phyloP scores from a whole-genome alignment of 306 rosid genomes.

The Sindora glabra region DNA sequence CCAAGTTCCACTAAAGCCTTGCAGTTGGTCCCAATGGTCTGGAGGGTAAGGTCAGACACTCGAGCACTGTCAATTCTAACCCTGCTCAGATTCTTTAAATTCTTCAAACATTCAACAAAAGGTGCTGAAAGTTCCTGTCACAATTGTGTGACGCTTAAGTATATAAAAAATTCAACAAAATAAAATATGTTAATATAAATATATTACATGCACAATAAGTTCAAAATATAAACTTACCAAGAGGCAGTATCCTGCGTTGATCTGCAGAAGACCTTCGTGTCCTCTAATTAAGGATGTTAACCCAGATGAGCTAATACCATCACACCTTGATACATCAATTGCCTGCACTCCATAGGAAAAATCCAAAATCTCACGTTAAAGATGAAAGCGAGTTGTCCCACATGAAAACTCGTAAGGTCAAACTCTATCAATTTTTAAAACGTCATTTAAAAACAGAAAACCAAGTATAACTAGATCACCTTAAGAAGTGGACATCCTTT shows the following conservation, averaged over 20 bases:
- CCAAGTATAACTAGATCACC: conserved; percentile 19
- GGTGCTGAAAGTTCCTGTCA: conserved; percentile 38
- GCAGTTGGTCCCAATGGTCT: conserved; percentile 35
- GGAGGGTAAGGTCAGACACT: conserved; percentile 38
- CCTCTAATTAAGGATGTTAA: conserved; percentile 40
- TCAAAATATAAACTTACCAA: conserved; percentile 33
- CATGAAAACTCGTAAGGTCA: not conserved
- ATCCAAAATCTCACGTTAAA: not conserved
- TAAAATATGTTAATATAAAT: not conserved
- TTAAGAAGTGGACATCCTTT: conserved; percentile 52
- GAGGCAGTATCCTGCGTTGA: conserved; percentile 41
- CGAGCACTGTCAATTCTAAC: conserved; percentile 46
- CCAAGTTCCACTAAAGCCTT: conserved; percentile 57
- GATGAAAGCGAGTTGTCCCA: not conserved
- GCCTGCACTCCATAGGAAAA: conserved; percentile 35
- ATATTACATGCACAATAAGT: not conserved
- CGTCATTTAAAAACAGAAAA: not conserved
- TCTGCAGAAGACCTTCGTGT: conserved; percentile 32
- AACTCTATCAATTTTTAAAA: conserved; percentile 1
- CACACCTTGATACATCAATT: conserved; percentile 59
- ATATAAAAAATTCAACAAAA: not conserved
- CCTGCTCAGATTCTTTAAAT: conserved; percentile 35
- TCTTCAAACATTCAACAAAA: conserved; percentile 34
- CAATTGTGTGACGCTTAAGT: conserved; percentile 11
- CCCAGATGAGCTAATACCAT: conserved; percentile 39